Evolutionary conservation across 768 basidiomycete species (phyloP).

Genomic region (Rickenella mellea): DNA sequence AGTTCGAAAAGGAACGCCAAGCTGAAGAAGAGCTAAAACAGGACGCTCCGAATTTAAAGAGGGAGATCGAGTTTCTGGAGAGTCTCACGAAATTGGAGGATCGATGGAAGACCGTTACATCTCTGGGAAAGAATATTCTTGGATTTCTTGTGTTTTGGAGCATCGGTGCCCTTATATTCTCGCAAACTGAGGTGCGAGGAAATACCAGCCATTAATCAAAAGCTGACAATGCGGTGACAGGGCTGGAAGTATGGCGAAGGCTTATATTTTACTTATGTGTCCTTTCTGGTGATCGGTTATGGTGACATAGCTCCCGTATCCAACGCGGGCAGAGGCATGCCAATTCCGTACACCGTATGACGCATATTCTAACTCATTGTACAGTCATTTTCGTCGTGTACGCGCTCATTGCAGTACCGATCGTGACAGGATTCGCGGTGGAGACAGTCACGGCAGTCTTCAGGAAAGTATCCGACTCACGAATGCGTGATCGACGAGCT

Average conservation of each 20-base stretch:
- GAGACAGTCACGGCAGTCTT: conserved; percentile 7
- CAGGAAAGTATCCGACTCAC: neutral
- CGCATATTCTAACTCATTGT: neutral
- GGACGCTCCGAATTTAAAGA: conserved; percentile 8
- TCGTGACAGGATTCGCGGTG: conserved; percentile 8
- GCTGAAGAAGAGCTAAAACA: conserved; percentile 5
- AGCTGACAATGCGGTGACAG: neutral
- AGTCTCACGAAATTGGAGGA: conserved; percentile 5
- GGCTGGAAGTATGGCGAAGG: conserved; percentile 5
- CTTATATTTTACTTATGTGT: conserved; percentile 8
- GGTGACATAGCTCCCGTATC: conserved; percentile 5
- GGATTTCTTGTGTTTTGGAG: conserved; percentile 19
- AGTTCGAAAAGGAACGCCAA: conserved; percentile 4
- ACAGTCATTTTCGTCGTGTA: conserved; percentile 11
- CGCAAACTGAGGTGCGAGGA: conserved; percentile 5
- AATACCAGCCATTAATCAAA: neutral
- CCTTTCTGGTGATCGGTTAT: conserved; percentile 10
- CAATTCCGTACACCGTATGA: neutral
- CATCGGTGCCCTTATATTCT: conserved; percentile 7
- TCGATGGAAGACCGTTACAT: too few species aligned
- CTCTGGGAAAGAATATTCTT: conserved; percentile 4
- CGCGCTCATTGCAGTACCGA: conserved; percentile 8
- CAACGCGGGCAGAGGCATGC: conserved; percentile 5
- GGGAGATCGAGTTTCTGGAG: conserved; percentile 15
- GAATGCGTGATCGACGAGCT: neutral